Evolutionary conservation across 352 stramenopile genomes (phyloP).

Genomic region (Globisporangium megalacanthum): DNA sequence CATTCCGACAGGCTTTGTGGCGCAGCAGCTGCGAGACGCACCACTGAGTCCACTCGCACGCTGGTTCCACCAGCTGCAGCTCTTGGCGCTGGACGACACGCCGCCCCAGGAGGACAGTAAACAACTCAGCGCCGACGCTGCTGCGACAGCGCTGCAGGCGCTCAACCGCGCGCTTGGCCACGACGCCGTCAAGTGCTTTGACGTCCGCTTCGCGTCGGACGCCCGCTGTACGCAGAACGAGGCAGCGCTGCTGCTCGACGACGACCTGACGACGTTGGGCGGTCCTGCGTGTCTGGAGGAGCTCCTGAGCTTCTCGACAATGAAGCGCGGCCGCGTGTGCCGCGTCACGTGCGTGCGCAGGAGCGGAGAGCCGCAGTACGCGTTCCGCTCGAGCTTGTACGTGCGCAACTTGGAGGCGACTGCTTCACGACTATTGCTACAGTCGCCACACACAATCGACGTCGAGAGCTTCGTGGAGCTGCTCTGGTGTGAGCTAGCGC

Average conservation of each 20-base stretch:
- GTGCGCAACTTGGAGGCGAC: constrained; percentile 20
- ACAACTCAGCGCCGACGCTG: not conserved
- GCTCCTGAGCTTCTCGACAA: constrained; percentile 50
- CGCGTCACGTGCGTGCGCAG: constrained; percentile 30
- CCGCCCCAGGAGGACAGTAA: not conserved
- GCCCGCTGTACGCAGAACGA: constrained; percentile 23
- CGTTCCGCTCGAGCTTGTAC: constrained; percentile 24
- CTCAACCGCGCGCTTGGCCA: constrained; percentile 10
- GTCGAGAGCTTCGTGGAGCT: not conserved
- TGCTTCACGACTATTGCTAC: constrained; percentile 8
- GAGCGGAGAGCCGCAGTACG: not conserved
- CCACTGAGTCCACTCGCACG: constrained; percentile 28
- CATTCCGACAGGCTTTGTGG: constrained; percentile 33
- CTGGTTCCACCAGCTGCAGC: constrained; percentile 38
- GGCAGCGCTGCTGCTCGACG: constrained; percentile 25
- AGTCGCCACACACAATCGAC: not conserved
- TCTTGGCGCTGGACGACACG: constrained; percentile 11
- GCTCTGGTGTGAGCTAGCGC: not conserved
- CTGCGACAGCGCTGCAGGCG: constrained; percentile 5
- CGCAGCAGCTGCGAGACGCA: constrained; percentile 20
- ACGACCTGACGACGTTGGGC: not conserved
- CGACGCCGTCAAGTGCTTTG: constrained; percentile 34
- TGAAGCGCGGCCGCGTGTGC: constrained; percentile 17
- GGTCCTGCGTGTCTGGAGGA: constrained; percentile 15
- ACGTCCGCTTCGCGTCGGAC: constrained; percentile 32